Evolutionary conservation across 805 yeast species (phyloP).

Genomic region (Metschnikowia baotianmanensis): DNA sequence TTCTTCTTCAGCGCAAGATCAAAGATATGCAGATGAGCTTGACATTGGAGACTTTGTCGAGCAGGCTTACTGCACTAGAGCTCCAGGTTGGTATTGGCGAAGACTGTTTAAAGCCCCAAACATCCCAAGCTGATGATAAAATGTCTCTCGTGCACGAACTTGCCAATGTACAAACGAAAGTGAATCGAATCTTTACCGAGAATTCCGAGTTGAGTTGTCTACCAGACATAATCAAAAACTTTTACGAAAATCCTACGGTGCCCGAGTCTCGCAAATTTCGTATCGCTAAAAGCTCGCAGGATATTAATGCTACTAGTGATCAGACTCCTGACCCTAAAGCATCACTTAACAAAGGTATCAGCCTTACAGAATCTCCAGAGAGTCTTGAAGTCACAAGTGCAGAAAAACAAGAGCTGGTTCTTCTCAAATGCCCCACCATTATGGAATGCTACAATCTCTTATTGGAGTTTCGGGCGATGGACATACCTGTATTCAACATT

Average conservation of each 20-base stretch:
- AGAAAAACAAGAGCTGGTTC: conserved; percentile 22
- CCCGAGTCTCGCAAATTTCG: background rate
- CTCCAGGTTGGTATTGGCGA: conserved; percentile 5
- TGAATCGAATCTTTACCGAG: conserved; percentile 8
- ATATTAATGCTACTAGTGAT: background rate
- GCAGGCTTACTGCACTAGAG: conserved; percentile 7
- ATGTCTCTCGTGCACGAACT: conserved; percentile 7
- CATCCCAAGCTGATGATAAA: background rate
- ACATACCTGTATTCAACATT: conserved; percentile 15
- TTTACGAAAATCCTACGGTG: background rate
- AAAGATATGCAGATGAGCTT: background rate
- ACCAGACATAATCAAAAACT: conserved; percentile 9
- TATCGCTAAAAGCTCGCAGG: background rate
- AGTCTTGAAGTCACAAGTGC: conserved; percentile 1
- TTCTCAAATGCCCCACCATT: conserved; percentile 23
- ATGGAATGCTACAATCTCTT: conserved; percentile 23
- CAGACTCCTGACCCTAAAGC: background rate
- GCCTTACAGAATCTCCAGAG: background rate
- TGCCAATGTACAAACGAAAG: conserved; percentile 11
- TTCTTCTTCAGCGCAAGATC: background rate
- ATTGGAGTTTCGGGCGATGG: conserved; percentile 23
- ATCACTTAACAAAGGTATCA: background rate
- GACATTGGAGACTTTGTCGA: conserved; percentile 3
- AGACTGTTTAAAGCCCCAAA: background rate
- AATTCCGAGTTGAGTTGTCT: conserved; percentile 13